A percentile compares a stretch with the other conserved stretches of the same genome.
Conservation (phyloP, 331 rosid genomes). For the Dryas integrifolia region DNA sequence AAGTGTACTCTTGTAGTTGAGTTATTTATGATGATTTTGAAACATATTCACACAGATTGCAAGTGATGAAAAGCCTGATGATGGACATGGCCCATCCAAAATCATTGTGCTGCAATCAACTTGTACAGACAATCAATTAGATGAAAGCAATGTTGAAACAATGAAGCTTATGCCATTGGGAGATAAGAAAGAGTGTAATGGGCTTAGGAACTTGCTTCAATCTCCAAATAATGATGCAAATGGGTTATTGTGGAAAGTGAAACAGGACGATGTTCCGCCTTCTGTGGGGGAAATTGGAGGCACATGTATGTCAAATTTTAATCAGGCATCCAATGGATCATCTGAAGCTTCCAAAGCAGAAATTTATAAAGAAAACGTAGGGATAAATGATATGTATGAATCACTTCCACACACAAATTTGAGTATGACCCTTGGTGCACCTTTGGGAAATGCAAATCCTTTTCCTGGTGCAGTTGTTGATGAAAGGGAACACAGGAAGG, state of each 20-base stretch:
- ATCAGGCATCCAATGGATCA: constrained; percentile 52
- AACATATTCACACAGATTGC: constrained; percentile 47
- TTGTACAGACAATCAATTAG: constrained; percentile 47
- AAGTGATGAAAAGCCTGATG: constrained; percentile 54
- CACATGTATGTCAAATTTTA: constrained; percentile 45
- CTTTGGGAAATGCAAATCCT: constrained; percentile 55
- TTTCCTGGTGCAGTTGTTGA: constrained; percentile 44
- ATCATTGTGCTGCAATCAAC: constrained; percentile 40
- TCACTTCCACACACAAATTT: constrained; percentile 71
- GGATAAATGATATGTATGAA: constrained; percentile 59
- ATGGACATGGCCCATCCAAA: constrained; percentile 50
- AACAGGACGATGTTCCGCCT: constrained; percentile 59
- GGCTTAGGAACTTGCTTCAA: constrained; percentile 62
- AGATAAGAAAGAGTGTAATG: constrained; percentile 48
- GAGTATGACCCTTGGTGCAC: constrained; percentile 66
- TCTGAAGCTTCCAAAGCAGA: constrained; percentile 59
- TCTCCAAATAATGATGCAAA: constrained; percentile 49
- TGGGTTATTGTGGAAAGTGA: constrained; percentile 51
- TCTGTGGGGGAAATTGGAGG: constrained; percentile 50
- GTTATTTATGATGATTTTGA: constrained; percentile 30
- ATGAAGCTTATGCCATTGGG: constrained; percentile 45
- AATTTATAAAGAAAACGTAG: constrained; percentile 43
- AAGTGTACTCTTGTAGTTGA: constrained; percentile 14
- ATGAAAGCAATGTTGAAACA: constrained; percentile 35
- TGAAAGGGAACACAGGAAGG: constrained; percentile 63